Conservation (phyloP, 768 basidiomycete species). For the Amylocystis lapponica region DNA sequence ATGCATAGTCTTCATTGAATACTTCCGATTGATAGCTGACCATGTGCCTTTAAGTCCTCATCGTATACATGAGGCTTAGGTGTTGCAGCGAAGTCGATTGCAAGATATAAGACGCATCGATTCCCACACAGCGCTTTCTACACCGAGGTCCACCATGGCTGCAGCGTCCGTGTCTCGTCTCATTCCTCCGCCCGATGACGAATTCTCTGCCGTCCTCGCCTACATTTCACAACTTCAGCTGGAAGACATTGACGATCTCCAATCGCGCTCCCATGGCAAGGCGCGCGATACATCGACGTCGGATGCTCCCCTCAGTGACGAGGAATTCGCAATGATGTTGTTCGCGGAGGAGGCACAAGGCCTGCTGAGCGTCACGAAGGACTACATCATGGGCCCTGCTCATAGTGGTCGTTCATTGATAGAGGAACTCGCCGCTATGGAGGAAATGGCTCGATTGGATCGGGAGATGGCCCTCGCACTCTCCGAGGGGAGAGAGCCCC, state of each 20-base stretch:
- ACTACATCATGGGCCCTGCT: not conserved
- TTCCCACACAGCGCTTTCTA: no score
- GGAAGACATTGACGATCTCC: slow-evolving; percentile 12
- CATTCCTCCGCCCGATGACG: not conserved
- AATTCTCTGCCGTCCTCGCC: slow-evolving; percentile 7
- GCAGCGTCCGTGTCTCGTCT: not conserved
- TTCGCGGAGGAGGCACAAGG: slow-evolving; percentile 18
- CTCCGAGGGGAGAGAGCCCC: slow-evolving; percentile 13
- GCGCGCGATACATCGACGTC: not conserved
- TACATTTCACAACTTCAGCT: slow-evolving; percentile 12
- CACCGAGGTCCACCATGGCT: no score
- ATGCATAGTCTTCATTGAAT: no score
- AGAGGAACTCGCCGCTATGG: slow-evolving; percentile 13
- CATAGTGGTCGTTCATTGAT: slow-evolving; percentile 2
- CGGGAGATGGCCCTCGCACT: slow-evolving; percentile 17
- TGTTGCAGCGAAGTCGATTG: no score
- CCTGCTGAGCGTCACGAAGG: slow-evolving; percentile 11
- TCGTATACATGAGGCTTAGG: no score
- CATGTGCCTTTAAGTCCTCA: no score
- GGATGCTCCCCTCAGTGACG: slow-evolving; percentile 8
- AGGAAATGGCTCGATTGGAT: slow-evolving; percentile 17
- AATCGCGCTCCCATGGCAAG: slow-evolving; percentile 2
- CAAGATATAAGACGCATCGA: no score
- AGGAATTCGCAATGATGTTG: slow-evolving; percentile 17
- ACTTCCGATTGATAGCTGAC: no score